Percentiles rank a stretch among this genome's conserved stretches.
These are phyloP conservation scores for Lodderomyces elongisporus DNA, from an alignment of 1,139 yeast species.

Conservation along the genomic window DNA sequence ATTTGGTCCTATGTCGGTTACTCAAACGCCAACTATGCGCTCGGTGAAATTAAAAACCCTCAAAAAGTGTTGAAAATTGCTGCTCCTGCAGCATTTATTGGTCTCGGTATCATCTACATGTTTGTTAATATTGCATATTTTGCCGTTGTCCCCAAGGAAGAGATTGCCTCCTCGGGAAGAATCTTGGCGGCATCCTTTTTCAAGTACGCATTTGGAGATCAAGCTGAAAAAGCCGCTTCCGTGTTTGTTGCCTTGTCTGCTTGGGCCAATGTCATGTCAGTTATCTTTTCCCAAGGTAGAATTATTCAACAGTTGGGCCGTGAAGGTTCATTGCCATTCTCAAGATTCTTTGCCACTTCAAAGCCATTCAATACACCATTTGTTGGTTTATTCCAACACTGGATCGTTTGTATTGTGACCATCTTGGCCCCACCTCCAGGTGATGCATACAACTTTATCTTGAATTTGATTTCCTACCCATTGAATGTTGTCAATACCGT, in stretches of 20 bases:
- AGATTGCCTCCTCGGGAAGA: constrained; percentile 38
- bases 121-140: constrained; percentile 53
- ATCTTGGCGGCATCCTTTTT: constrained; percentile 46
- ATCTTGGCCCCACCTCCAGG: constrained; percentile 48
- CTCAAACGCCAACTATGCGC: constrained; percentile 75
- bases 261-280: constrained; percentile 46
- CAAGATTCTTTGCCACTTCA: constrained; percentile 40
- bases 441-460: constrained; percentile 45
- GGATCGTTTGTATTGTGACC: constrained; percentile 46
- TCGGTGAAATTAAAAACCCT: constrained; percentile 67
- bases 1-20: constrained; percentile 78
- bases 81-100: constrained; percentile 49
- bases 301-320: constrained; percentile 46
- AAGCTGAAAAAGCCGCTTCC: constrained; percentile 45
- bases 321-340: constrained; percentile 45
- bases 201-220: constrained; percentile 40
- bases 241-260: constrained; percentile 48
- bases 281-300: constrained; percentile 48
- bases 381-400: constrained; percentile 58
- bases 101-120: constrained; percentile 64
- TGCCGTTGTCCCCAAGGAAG: constrained; percentile 53
- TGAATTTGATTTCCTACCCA: constrained; percentile 47
- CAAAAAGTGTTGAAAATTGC: constrained; percentile 38
- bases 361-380: constrained; percentile 44
- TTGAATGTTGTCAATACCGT: constrained; percentile 48